Percentiles rank a stretch among this genome's conserved stretches.
Conservation (phyloP, 108 stramenopile genomes). For the Fistulifera solaris region DNA sequence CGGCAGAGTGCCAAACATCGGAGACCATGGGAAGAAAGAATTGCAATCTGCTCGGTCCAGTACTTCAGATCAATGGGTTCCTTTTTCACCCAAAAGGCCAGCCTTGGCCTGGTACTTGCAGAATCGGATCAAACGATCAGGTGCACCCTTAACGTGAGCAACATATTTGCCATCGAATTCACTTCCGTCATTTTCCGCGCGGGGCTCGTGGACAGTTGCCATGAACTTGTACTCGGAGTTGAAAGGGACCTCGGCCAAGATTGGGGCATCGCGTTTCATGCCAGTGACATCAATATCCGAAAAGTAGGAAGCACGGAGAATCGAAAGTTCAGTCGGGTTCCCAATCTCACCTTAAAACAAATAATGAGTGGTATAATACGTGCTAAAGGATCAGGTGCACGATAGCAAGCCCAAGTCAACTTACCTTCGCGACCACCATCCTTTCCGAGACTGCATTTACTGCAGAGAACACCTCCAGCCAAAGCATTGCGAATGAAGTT, state of each 20-base stretch:
- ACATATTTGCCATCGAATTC: slow-evolving; percentile 23
- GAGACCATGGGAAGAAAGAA: slow-evolving; percentile 76
- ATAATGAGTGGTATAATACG: too few species aligned
- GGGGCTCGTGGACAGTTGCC: slow-evolving; percentile 64
- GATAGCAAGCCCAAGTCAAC: too few species aligned
- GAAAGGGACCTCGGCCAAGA: slow-evolving; percentile 81
- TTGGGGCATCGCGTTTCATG: slow-evolving; percentile 37
- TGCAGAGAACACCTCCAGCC: slow-evolving; percentile 69
- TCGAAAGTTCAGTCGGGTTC: slow-evolving; percentile 81
- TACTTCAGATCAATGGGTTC: slow-evolving; percentile 56
- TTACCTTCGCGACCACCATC: slow-evolving; percentile 47
- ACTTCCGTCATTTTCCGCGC: slow-evolving; percentile 6
- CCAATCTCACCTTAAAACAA: slow-evolving; percentile 50
- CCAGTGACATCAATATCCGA: slow-evolving; percentile 55
- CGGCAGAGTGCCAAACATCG: slow-evolving; percentile 84
- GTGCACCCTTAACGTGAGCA: slow-evolving; percentile 94
- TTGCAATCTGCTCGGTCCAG: slow-evolving; percentile 69
- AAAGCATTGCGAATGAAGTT: slow-evolving; percentile 51
- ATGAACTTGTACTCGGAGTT: slow-evolving; percentile 84
- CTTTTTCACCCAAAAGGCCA: slow-evolving; percentile 43
- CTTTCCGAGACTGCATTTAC: slow-evolving; percentile 66
- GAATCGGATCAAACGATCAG: slow-evolving; percentile 82
- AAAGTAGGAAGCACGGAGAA: slow-evolving; percentile 74
- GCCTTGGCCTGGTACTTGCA: slow-evolving; percentile 50
- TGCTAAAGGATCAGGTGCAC: too few species aligned